A percentile compares a stretch with the other conserved stretches of the same genome.
These are phyloP conservation scores for Annulohypoxylon bovei DNA, from an alignment of 495 filamentous ascomycete species.

Conservation along the genomic window DNA sequence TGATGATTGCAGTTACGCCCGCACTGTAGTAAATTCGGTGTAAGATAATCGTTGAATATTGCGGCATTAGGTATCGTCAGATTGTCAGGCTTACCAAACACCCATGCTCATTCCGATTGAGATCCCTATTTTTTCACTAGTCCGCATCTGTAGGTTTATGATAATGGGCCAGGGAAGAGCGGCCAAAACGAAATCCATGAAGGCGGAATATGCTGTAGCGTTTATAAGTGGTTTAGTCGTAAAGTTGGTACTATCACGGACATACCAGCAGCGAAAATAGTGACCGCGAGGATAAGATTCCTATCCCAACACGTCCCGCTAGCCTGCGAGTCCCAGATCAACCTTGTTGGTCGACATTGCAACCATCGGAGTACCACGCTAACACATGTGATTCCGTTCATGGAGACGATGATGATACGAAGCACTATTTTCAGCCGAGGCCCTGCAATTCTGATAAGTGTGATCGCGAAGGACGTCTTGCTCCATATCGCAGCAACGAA, in stretches of 20 bases:
- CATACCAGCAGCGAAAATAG: conserved; percentile 26
- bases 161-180: conserved; percentile 50
- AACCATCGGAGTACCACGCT: conserved; percentile 50
- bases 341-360: conserved; percentile 45
- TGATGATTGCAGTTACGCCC: conserved; percentile 45
- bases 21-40: conserved; percentile 28
- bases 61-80: background rate
- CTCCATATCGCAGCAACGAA: conserved; percentile 48
- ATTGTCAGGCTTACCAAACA: conserved; percentile 47
- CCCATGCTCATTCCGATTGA: conserved; percentile 55
- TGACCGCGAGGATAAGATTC: conserved; percentile 22
- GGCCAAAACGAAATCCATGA: conserved; percentile 50
- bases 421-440: conserved; percentile 17
- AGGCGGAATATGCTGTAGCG: conserved; percentile 47
- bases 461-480: conserved; percentile 52
- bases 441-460: conserved; percentile 43
- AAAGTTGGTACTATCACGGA: background rate
- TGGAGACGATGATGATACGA: conserved; percentile 42
- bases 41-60: background rate
- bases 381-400: conserved; percentile 50
- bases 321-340: conserved; percentile 45
- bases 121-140: conserved; percentile 51
- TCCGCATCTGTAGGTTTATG: conserved; percentile 48
- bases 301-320: conserved; percentile 50
- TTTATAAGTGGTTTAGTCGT: background rate